phyloP scores from a whole-genome alignment of 2,329 filamentous ascomycete species.

The Apiospora saccharicola region DNA sequence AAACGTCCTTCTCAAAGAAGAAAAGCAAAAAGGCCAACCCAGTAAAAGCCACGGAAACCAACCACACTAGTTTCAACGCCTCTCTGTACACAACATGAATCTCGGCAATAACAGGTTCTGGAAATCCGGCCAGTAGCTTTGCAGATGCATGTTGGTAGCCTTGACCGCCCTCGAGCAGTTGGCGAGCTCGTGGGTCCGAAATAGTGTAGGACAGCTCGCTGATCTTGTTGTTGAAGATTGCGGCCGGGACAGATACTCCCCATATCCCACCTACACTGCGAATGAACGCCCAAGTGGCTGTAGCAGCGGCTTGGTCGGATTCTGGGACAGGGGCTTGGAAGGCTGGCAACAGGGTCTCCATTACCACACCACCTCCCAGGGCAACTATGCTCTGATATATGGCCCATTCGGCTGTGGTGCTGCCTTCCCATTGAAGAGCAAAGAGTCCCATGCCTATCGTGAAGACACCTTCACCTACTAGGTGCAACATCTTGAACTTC shows the following conservation, averaged over 20 bases:
- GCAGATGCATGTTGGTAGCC: conserved; percentile 33
- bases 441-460: conserved; percentile 47
- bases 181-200: conserved; percentile 26
- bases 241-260: conserved; percentile 49
- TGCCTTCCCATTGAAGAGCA: conserved; percentile 42
- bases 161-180: conserved; percentile 29
- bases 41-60: conserved; percentile 43
- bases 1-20: conserved; percentile 45
- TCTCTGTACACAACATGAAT: conserved; percentile 44
- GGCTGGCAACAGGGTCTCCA: conserved; percentile 48
- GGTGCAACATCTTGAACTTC: conserved; percentile 37
- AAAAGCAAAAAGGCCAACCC: conserved; percentile 43
- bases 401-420: conserved; percentile 45
- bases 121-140: conserved; percentile 32
- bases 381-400: conserved; percentile 46
- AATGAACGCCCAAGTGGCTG: conserved; percentile 48
- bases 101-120: conserved; percentile 32
- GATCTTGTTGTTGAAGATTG: conserved; percentile 43
- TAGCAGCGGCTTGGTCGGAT: conserved; percentile 40
- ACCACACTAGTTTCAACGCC: conserved; percentile 46
- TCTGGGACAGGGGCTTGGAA: conserved; percentile 45
- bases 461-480: conserved; percentile 39
- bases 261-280: conserved; percentile 50
- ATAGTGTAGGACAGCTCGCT: conserved; percentile 8
- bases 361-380: conserved; percentile 47